Percentiles rank a stretch among this genome's conserved stretches.
Conservation (phyloP, 257 asterid genomes). For the Solanum chmielewskii region DNA sequence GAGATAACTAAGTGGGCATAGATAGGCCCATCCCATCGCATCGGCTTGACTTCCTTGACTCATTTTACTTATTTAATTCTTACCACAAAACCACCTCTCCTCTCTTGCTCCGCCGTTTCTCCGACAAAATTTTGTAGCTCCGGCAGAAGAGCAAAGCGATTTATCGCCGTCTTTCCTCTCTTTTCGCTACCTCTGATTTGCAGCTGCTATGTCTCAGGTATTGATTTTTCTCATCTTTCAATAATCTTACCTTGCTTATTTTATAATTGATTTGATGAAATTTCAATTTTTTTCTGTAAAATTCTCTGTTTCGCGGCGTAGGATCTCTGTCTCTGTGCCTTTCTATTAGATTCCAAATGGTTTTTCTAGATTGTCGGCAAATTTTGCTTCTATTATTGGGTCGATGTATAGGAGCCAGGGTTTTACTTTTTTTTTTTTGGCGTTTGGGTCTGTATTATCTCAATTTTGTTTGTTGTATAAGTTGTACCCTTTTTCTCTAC, state of each 20-base stretch:
- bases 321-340: not conserved
- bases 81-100: not conserved
- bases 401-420: not conserved
- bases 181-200: not conserved
- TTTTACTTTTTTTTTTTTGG: not conserved
- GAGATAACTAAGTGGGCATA: not conserved
- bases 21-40: not conserved
- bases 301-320: not conserved
- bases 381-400: not conserved
- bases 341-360: not conserved
- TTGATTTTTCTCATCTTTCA: not conserved
- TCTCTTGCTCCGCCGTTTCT: not conserved
- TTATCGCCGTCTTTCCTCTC: not conserved
- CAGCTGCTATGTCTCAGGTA: not conserved
- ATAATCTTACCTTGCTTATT: not conserved
- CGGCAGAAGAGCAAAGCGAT: not conserved
- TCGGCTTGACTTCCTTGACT: not conserved
- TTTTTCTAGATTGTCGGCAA: not conserved
- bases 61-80: not conserved
- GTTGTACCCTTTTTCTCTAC: not conserved
- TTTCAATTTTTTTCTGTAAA: not conserved
- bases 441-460: not conserved
- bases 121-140: not conserved
- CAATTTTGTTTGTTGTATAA: not conserved
- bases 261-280: not conserved